Conservation (phyloP, 495 filamentous ascomycete species). For the Penicillium riverlandense region DNA sequence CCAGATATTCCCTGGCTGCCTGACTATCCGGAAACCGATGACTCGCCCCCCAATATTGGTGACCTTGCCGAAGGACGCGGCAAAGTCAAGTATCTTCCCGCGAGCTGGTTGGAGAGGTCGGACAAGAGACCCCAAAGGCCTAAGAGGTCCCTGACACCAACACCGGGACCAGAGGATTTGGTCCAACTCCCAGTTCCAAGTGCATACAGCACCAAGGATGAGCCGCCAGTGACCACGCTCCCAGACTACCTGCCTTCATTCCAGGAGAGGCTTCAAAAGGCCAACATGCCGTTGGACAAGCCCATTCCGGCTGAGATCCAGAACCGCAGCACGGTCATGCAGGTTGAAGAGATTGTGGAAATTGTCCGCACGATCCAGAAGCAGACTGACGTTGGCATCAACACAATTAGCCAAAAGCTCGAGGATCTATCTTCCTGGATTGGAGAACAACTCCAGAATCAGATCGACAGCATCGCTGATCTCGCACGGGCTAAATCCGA, state of each 20-base stretch:
- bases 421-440: conserved; percentile 10
- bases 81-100: conserved; percentile 7
- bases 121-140: no score
- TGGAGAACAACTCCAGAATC: conserved; percentile 6
- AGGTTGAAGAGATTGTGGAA: conserved; percentile 6
- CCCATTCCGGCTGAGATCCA: neutral
- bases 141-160: neutral
- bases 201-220: neutral
- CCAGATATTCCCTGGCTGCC: neutral
- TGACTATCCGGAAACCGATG: neutral
- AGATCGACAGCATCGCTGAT: conserved; percentile 3
- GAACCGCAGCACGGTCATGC: neutral
- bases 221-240: neutral
- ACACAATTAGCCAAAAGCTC: conserved; percentile 1
- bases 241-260: conserved; percentile 1
- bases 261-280: conserved; percentile 6
- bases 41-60: neutral
- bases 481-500: conserved; percentile 6
- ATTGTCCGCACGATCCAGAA: conserved; percentile 7
- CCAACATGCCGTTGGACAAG: neutral
- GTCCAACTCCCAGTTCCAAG: neutral
- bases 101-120: neutral
- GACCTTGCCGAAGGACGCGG: conserved; percentile 4
- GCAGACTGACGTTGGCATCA: conserved; percentile 1
- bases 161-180: neutral